Base-by-base conservation (phyloP, 768 basidiomycete genomes). In the Suillus subalutaceus region DNA sequence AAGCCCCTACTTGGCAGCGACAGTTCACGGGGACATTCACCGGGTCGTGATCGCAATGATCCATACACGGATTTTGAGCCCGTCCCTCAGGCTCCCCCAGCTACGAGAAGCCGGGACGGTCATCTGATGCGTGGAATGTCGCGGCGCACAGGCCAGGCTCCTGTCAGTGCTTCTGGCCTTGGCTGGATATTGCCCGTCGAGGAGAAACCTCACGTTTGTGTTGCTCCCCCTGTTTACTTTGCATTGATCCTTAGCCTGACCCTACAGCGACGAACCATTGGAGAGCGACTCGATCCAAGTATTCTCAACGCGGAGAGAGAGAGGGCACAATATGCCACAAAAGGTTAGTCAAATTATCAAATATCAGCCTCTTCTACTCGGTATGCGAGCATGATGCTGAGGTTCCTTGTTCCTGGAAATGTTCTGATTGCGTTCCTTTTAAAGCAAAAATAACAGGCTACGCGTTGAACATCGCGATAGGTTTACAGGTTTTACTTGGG, bases 401-500 rank as follows among this genome's bases (percentile, higher is more conserved):
- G 38, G n/a, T 41, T 26, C 6, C 16, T 41, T 30, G 10, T 40
- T 18, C 18, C 23, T 41, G 26, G 18, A 2, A 23, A 26, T 59
- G 18, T 43, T 30, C 64, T 71, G 37, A 74, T 40, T 23, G 12
- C 26, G 44, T 26, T 10, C 10, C 16, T 65, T 37, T 15, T 44
- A 5, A 59, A 82, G 82, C 81, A 9, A 63, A 70, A 64, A 68
- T 65, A 61, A 77, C 77, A 7, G 71, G 73, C 0, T 79, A 74
- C 62, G 72, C 75, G 6, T 75, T 83, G 43, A 83, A 83, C 65
- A 65, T 79, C 18, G 88, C 89, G 1, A 91, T 90, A 53, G 83
- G 81, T 23, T 63, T 89, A 44, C 90, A 91, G 71, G 85, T 91
- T 5, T 46, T 89, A 0, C 75, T 91, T 32, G 90, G 89, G 8